phyloP scores from a whole-genome alignment of 2,329 filamentous ascomycete genomes.

The Coniochaeta pulveracea region DNA sequence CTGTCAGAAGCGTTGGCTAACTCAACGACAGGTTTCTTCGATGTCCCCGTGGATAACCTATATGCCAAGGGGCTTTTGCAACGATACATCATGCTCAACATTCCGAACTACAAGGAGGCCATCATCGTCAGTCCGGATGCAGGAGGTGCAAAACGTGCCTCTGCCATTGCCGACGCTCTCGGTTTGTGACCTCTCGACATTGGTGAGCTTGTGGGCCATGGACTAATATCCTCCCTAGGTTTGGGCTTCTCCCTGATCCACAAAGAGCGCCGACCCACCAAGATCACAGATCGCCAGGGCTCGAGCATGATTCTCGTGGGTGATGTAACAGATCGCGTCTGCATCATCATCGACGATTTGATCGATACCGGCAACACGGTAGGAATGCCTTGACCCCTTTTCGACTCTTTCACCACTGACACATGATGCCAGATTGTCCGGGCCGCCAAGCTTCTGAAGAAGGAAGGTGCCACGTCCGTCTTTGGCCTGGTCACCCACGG shows the following conservation, averaged over 20 bases:
- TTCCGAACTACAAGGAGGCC: slow-evolving; percentile 73
- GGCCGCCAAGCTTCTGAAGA: slow-evolving; percentile 92
- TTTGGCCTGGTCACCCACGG: slow-evolving; percentile 92
- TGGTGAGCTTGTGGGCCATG: background rate
- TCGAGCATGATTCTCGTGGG: slow-evolving; percentile 81
- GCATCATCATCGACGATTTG: slow-evolving; percentile 89
- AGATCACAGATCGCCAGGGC: slow-evolving; percentile 63
- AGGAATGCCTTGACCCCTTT: background rate
- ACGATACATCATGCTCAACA: slow-evolving; percentile 66
- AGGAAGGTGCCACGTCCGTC: slow-evolving; percentile 77
- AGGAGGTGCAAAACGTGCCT: slow-evolving; percentile 91
- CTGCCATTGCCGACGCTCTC: slow-evolving; percentile 88
- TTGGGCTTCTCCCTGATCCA: slow-evolving; percentile 97
- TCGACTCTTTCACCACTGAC: background rate
- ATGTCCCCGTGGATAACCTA: slow-evolving; percentile 95
- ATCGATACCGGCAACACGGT: slow-evolving; percentile 87
- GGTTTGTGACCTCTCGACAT: slow-evolving; percentile 25
- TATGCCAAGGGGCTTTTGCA: slow-evolving; percentile 70
- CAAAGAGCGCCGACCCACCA: slow-evolving; percentile 62
- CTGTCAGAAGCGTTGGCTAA: background rate
- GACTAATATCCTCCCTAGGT: background rate
- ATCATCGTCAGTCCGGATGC: slow-evolving; percentile 96
- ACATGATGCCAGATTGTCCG: slow-evolving; percentile 60
- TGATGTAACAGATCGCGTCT: slow-evolving; percentile 57
- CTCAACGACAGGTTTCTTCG: slow-evolving; percentile 61